phyloP scores from a whole-genome alignment of 768 basidiomycete genomes.

The Pleurotus citrinopileatus region DNA sequence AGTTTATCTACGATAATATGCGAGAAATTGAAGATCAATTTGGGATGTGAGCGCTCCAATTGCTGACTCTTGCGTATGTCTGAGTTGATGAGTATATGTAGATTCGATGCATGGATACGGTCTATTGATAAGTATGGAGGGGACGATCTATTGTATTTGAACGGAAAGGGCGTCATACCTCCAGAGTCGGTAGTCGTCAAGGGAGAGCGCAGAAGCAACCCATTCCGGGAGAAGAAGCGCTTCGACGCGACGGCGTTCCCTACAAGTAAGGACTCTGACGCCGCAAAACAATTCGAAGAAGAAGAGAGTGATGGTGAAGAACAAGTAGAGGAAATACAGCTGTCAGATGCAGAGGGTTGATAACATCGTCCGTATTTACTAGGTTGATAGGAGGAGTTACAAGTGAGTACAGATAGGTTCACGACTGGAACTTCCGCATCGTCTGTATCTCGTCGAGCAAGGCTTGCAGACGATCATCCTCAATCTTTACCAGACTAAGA shows the following conservation, averaged over 20 bases:
- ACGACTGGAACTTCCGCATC: constrained; percentile 87
- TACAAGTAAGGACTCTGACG: constrained; percentile 24
- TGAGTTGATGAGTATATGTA: constrained; percentile 22
- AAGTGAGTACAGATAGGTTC: constrained; percentile 17
- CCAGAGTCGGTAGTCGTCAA: constrained; percentile 62
- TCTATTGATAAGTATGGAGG: constrained; percentile 74
- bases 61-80: neutral
- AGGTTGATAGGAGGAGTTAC: neutral
- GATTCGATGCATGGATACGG: constrained; percentile 85
- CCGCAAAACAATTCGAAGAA: constrained; percentile 28
- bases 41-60: constrained; percentile 57
- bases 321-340: constrained; percentile 24
- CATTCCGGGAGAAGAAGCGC: constrained; percentile 66
- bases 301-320: constrained; percentile 31
- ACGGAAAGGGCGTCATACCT: constrained; percentile 76
- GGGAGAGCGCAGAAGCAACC: constrained; percentile 51
- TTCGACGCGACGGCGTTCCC: constrained; percentile 65
- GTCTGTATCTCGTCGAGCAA: constrained; percentile 87
- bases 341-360: constrained; percentile 56
- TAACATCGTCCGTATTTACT: neutral
- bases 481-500: constrained; percentile 76
- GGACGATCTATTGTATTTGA: constrained; percentile 75
- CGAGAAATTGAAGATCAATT: constrained; percentile 76
- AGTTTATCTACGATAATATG: constrained; percentile 85
- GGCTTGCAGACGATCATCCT: constrained; percentile 81